Evolutionary conservation across 2,329 filamentous ascomycete genomes (phyloP), one percentile per base, ranked within the genome.

Genomic region (Xylaria sp.): DNA sequence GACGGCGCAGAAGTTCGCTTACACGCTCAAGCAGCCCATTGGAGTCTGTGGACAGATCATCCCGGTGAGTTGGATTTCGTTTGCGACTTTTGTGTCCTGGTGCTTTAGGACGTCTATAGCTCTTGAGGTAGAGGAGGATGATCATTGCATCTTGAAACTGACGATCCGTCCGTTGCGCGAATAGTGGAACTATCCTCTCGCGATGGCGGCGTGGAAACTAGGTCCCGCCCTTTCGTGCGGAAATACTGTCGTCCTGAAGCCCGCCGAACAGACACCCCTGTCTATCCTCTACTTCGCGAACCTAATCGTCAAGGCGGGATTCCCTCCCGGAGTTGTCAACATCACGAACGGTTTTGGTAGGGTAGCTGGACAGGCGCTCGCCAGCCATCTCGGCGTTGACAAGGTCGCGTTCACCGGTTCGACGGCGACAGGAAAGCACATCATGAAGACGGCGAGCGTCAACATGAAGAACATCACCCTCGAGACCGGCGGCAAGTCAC

Each of bases 341-440:
- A 86, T 94, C 65, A 78, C 93, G 65, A 93, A 93, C 69, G 92
- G 92, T 0, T 85, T 88, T 61, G 92, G 92, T 30, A 84, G 84
- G 30, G 88, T 89, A 42, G 89, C 91, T 0, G 92, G 92, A 12
- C 84, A 89, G 4, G 89, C 91, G 0, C 84, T 94, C 8, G 90
- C 89, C 1, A 84, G 85, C 48, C 92, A 95, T 76, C 80, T 88
- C 27, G 86, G 86, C 50, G 85, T 95, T 17, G 89, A 93, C 75
- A 94, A 94, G 82, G 85, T 95, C 69, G 91, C 92, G 0, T 95
- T 94, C 71, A 94, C 92, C 0, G 92, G 92, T 47, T 92, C 89
- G 3, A 94, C 92, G 0, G 82, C 83, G 1, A 94, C 92, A 0
- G 92, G 90, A 7, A 87, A 88, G 64, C 85, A 90, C 59, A 92